Evolutionary conservation across 2,329 filamentous ascomycete genomes (phyloP).

Genomic region (Dothideomycetes sp.): DNA sequence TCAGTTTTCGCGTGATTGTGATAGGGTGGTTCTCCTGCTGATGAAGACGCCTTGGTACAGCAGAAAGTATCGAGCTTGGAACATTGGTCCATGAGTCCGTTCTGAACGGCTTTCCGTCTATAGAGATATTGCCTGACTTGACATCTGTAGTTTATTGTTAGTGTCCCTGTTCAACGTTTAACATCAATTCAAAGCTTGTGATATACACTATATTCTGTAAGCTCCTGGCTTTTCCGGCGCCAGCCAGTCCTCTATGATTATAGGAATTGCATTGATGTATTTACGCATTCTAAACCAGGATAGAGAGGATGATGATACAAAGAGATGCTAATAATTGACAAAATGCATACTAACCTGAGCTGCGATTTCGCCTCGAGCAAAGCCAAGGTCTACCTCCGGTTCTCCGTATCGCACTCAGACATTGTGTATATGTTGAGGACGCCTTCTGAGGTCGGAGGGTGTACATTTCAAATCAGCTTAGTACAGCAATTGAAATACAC

Average conservation of each 20-base stretch:
- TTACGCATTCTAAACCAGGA: too few relatives aligned
- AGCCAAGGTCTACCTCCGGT: neutral
- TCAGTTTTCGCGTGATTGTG: constrained; percentile 79
- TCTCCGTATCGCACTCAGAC: neutral
- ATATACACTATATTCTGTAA: too few relatives aligned
- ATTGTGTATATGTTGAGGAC: neutral
- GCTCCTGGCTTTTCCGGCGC: too few relatives aligned
- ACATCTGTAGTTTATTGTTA: neutral
- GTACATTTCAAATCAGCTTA: neutral
- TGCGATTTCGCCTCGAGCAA: constrained; percentile 1
- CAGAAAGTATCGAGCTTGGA: constrained; percentile 60
- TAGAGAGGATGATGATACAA: too few relatives aligned
- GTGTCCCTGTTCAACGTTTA: too few relatives aligned
- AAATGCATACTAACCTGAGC: constrained; percentile 6
- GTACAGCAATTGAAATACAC: too few relatives aligned
- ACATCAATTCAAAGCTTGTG: too few relatives aligned
- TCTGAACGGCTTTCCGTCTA: constrained; percentile 53
- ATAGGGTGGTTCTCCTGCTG: constrained; percentile 85
- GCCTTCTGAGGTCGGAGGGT: neutral
- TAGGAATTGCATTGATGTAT: too few relatives aligned
- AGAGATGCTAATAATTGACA: too few relatives aligned
- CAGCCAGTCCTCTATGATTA: too few relatives aligned
- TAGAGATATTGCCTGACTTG: constrained; percentile 21
- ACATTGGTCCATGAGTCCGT: constrained; percentile 81
- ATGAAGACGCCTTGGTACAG: constrained; percentile 71